Conservation (phyloP, 192 early-diverging fungal genomes). For the Dimargaris cristalligena region DNA sequence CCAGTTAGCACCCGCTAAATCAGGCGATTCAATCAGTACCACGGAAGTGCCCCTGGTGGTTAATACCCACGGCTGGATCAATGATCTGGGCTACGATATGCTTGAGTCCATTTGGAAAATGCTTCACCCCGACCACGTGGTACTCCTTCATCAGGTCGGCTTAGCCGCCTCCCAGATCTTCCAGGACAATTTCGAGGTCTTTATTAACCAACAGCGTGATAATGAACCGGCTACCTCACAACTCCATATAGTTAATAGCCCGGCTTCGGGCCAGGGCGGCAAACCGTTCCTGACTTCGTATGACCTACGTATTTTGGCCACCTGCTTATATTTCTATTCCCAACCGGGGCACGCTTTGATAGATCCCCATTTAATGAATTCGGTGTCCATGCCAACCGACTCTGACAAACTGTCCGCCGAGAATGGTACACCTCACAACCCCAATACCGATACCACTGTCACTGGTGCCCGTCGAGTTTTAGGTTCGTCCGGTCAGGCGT, state of each 20-base stretch:
- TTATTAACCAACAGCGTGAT: too few species aligned
- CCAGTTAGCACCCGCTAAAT: slow-evolving; percentile 23
- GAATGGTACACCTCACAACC: too few species aligned
- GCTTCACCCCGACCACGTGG: slow-evolving; percentile 48
- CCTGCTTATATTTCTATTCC: slow-evolving; percentile 55
- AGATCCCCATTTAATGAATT: not conserved
- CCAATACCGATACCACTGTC: not conserved
- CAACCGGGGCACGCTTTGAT: slow-evolving; percentile 1
- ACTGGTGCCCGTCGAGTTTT: too few species aligned
- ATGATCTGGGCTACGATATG: slow-evolving; percentile 74
- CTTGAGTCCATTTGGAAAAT: slow-evolving; percentile 44
- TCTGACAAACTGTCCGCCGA: too few species aligned
- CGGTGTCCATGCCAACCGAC: too few species aligned
- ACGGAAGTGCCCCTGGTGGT: slow-evolving; percentile 64
- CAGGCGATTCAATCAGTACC: too few species aligned
- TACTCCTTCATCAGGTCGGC: slow-evolving; percentile 26
- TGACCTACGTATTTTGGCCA: slow-evolving; percentile 25
- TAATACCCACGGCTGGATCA: slow-evolving; percentile 91
- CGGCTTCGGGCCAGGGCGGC: too few species aligned
- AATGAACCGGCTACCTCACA: too few species aligned
- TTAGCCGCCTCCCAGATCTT: slow-evolving; percentile 13
- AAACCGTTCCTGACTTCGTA: slow-evolving; percentile 28
- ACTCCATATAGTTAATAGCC: too few species aligned
- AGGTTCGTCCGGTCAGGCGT: not conserved
- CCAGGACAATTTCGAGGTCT: slow-evolving; percentile 9